Base-by-base conservation (phyloP, 371 early-diverging fungal species). In the Apophysomyces trapeziformis region DNA sequence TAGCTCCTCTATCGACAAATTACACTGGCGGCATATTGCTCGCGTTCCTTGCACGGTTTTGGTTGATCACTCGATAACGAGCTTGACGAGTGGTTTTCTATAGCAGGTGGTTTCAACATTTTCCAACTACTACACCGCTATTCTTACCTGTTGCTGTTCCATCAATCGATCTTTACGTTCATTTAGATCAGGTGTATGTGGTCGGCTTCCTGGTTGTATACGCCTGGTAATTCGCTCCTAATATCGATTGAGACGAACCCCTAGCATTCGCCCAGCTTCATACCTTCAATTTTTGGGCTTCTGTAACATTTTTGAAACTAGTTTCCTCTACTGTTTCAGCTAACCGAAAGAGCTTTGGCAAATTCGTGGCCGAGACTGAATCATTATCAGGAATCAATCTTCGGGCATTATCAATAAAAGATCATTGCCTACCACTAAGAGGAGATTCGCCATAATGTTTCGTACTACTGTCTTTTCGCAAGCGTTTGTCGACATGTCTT, bases 301-400 rank as follows among this genome's bases (percentile, higher is more conserved):
- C 83, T 0, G 77, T 71, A 13, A 82, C 61, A 65, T 82, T 80
- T 43, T 77, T 79, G 67, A 89, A 85, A 44, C 83, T 85, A 32
- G 72, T 78, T 69, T 83, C 82, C 62, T 88, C 88, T 5, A 89
- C 89, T 0, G 90, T 88, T 18, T 89, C 88, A 1, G 87, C 87
- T 11, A 89, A 66, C 59, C 88, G 77, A 74, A 88, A 90, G 11
- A 90, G 73, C 14, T 82, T 80, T 0, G 86, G 82, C 26, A 77
- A 65, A 1, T 79, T 71, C 0, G 77, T 44, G 7, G 76, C 69
- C 38, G 79, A 76, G 5, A 74, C 76, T 76, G 63, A 50, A 26
- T 50, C 54, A 16, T 7, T 26, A 16, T 38, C 5, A 60, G 5
- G 58, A 13, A 1, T 16, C 57, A 50, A 7, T 41, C 38, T 21